phyloP scores from a whole-genome alignment of 108 stramenopile species.

The Parmales sp. region DNA sequence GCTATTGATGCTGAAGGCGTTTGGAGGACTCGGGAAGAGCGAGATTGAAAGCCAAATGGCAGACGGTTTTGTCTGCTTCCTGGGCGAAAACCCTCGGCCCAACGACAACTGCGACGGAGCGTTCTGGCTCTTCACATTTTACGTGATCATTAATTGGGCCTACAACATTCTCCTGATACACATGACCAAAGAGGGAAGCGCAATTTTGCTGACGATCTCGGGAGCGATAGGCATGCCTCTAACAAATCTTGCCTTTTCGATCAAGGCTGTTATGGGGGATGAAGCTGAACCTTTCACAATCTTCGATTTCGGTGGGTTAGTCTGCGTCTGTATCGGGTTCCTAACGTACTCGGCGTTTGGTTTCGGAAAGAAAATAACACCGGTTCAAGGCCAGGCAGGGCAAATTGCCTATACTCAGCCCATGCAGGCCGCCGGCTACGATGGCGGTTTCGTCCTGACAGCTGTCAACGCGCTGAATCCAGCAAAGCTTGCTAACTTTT shows the following conservation, averaged over 20 bases:
- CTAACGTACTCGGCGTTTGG: constrained; percentile 12
- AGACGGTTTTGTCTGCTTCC: constrained; percentile 14
- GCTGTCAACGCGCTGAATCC: no score
- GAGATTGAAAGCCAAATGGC: constrained; percentile 10
- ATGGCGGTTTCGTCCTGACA: no score
- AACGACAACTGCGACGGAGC: constrained; percentile 16
- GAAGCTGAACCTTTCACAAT: constrained; percentile 17
- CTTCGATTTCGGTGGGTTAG: constrained; percentile 10
- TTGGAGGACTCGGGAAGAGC: constrained; percentile 9
- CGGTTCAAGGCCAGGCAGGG: not conserved
- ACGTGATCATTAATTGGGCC: constrained; percentile 16
- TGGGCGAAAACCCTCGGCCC: not conserved
- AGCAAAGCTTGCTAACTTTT: no score
- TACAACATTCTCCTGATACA: constrained; percentile 14
- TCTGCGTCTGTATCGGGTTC: constrained; percentile 16
- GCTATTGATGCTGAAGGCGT: constrained; percentile 11
- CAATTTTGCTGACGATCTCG: constrained; percentile 13
- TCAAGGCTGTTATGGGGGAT: constrained; percentile 19
- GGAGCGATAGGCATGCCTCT: constrained; percentile 15
- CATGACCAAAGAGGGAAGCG: constrained; percentile 20
- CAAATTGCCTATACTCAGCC: no score
- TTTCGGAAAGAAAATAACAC: not conserved
- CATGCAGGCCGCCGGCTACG: no score
- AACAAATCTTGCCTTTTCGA: constrained; percentile 16
- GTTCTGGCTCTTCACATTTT: not conserved